A percentile compares a stretch with the other conserved stretches of the same genome.
Conservation (phyloP, 495 filamentous ascomycete species). For the Opeltia flavorubescens region DNA sequence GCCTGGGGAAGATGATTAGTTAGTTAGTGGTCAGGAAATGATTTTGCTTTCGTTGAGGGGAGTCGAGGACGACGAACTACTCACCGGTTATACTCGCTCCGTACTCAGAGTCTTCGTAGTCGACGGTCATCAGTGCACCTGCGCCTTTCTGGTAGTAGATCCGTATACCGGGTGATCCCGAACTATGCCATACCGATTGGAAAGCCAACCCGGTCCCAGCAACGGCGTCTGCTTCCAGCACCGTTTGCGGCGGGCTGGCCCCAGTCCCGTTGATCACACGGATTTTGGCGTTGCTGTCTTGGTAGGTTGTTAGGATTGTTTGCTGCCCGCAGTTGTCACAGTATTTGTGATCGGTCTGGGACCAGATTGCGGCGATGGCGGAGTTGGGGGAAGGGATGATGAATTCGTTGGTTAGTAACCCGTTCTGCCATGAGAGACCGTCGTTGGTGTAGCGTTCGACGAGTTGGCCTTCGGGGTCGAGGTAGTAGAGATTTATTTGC, state of each 20-base stretch:
- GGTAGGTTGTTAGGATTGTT: not conserved
- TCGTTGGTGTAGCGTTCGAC: not conserved
- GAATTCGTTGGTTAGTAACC: not conserved
- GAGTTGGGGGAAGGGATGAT: not conserved
- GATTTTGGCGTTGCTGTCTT: not conserved
- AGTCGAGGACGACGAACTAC: too few species aligned
- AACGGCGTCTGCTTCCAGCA: not conserved
- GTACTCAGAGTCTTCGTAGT: too few species aligned
- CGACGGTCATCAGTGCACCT: too few species aligned
- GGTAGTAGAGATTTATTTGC: not conserved
- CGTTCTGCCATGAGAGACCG: not conserved
- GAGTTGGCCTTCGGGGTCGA: not conserved
- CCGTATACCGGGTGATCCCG: too few species aligned
- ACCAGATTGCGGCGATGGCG: not conserved
- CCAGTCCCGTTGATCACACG: not conserved
- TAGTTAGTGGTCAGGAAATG: too few species aligned
- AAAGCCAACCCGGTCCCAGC: too few species aligned
- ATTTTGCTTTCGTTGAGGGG: too few species aligned
- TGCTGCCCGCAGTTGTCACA: not conserved
- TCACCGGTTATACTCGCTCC: too few species aligned
- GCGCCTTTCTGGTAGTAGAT: too few species aligned
- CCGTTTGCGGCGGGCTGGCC: too few species aligned
- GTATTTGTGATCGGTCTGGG: not conserved
- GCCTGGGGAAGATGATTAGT: too few species aligned
- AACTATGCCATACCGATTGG: too few species aligned